Evolutionary conservation across 2,329 filamentous ascomycete species (phyloP).

Genomic region (Colletotrichum orchidophilum): DNA sequence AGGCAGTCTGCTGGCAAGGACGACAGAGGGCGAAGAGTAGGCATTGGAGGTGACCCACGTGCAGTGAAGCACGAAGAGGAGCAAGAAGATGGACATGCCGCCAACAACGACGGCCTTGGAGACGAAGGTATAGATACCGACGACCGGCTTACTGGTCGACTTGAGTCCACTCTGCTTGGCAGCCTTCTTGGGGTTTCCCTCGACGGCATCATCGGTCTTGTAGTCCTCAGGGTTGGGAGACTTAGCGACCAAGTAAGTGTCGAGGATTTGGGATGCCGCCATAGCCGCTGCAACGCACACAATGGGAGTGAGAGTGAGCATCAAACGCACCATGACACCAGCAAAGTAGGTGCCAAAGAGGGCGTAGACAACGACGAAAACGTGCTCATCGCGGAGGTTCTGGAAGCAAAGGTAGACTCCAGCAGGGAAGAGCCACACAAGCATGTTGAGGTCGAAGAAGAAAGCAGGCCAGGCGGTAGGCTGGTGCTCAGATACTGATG

Average conservation of each 20-base stretch:
- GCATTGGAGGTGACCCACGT: slow-evolving; percentile 99
- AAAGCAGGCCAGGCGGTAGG: slow-evolving; percentile 98
- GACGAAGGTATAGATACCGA: slow-evolving; percentile 84
- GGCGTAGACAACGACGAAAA: slow-evolving; percentile 98
- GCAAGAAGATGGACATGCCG: slow-evolving; percentile 79
- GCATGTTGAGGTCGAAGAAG: slow-evolving; percentile 98
- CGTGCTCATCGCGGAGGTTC: slow-evolving; percentile 91
- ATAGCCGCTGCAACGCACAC: slow-evolving; percentile 95
- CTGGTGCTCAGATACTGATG: slow-evolving; percentile 99
- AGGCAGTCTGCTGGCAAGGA: slow-evolving; percentile 89
- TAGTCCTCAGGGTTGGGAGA: slow-evolving; percentile 61
- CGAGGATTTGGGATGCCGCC: slow-evolving; percentile 86
- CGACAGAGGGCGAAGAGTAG: slow-evolving; percentile 97
- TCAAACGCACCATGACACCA: slow-evolving; percentile 98
- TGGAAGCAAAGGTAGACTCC: slow-evolving; percentile 99
- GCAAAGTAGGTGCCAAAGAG: slow-evolving; percentile 97
- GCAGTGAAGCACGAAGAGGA: slow-evolving; percentile 96
- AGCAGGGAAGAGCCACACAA: slow-evolving; percentile 99
- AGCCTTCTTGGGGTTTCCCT: slow-evolving; percentile 66
- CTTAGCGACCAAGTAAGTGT: slow-evolving; percentile 79
- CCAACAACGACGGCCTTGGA: slow-evolving; percentile 84
- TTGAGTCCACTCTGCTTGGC: slow-evolving; percentile 68
- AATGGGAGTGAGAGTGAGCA: slow-evolving; percentile 96
- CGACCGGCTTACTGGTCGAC: slow-evolving; percentile 74
- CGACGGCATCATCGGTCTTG: slow-evolving; percentile 51